Evolutionary conservation across 2,329 filamentous ascomycete species (phyloP), one percentile per base, ranked within the genome.

Genomic region (Microdochium nivale): DNA sequence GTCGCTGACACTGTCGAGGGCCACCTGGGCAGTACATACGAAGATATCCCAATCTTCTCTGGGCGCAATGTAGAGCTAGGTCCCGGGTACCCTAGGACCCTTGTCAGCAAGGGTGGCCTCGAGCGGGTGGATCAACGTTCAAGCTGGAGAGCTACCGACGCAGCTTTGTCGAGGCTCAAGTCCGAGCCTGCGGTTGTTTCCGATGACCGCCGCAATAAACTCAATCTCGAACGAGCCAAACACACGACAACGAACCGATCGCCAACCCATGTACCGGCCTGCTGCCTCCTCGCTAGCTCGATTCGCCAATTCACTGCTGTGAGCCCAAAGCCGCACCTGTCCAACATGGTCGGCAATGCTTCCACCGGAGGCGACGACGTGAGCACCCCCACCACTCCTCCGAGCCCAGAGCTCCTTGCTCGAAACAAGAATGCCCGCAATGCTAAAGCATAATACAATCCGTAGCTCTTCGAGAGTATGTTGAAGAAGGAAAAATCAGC

Each of bases 401-500:
- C n/a, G 13, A 13, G 11, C 51, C 25, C 40, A 14, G 24, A 33
- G 19, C 23, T 9, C 49, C 30, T 27, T 19, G 25, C n/a, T 25
- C 14, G 13, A 25, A 23, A 33, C 49, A 55, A 54, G 49, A 24
- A 48, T 14, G 19, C 14, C 35, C 14, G 19, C 21, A 44, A 23
- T 21, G 19, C 40, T 44, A 23, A 44, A 37, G 16, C 24, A 25
- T 49, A 32, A 14, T 5, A 21, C 25, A 16, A 23, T 8, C n/a
- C 27, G 25, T 43, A 67, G 64, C 62, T 55, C 59, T 65, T 66
- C 56, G 57, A 64, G 51, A 55, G 57, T 50, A 51, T 65, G 49
- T 58, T 65, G 27, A 61, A 59, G 52, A 59, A 57, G 50, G 64
- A 66, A 51, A 55, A 56, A 16, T 57, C 57, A 19, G 60, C 60